Evolutionary conservation across 2,329 filamentous ascomycete species (phyloP).

Genomic region (Stemphylium vesicarium): DNA sequence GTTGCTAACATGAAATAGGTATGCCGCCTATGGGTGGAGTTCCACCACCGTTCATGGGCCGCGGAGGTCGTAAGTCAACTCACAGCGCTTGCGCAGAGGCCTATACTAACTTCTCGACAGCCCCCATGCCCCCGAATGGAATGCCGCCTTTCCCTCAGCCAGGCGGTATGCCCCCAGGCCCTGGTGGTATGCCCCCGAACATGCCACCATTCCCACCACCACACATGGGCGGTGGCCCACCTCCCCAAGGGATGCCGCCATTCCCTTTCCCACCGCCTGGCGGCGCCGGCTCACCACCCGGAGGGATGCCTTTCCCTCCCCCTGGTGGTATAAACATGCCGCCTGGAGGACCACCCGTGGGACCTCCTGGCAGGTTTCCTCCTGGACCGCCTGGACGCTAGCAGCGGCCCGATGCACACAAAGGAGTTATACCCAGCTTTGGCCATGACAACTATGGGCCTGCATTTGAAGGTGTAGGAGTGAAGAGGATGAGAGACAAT

Average conservation of each 20-base stretch:
- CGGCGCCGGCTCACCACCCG: conserved; percentile 39
- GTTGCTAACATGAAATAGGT: conserved; percentile 25
- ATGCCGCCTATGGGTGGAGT: conserved; percentile 41
- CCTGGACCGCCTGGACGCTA: conserved; percentile 37
- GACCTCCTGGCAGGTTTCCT: conserved; percentile 34
- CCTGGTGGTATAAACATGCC: conserved; percentile 24
- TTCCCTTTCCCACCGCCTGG: conserved; percentile 40
- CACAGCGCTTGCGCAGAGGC: background rate
- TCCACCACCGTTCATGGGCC: conserved; percentile 51
- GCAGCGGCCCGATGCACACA: conserved; percentile 18
- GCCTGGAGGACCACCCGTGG: conserved; percentile 31
- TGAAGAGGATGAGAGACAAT: conserved; percentile 19
- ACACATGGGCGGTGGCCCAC: conserved; percentile 31
- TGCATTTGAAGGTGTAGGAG: conserved; percentile 2
- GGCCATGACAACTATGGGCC: conserved; percentile 3
- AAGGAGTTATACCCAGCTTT: conserved; percentile 10
- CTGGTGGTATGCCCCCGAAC: conserved; percentile 35
- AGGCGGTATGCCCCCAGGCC: conserved; percentile 43
- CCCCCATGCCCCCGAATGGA: conserved; percentile 38
- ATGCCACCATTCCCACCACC: conserved; percentile 52
- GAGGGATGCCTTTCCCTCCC: conserved; percentile 35
- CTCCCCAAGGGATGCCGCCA: conserved; percentile 32
- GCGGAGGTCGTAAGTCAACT: conserved; percentile 46
- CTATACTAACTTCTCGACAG: conserved; percentile 12
- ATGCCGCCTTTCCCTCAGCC: conserved; percentile 43